Percentiles rank a stretch among this genome's conserved stretches.
Evolutionary conservation across 441 rosid species (phyloP).

Genomic region (Gossypium davidsonii): DNA sequence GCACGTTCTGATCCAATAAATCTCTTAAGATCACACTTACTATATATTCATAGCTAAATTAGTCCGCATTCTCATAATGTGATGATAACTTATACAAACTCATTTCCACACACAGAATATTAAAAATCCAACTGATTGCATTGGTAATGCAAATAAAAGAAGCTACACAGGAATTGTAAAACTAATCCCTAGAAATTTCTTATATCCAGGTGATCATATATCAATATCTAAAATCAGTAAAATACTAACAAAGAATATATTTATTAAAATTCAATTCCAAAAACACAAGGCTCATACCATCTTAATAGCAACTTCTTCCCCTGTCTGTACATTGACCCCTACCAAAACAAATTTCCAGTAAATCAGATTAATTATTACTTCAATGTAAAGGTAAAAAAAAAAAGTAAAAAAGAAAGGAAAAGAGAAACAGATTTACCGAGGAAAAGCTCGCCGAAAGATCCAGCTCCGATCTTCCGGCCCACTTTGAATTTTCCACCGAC

Average conservation of each 20-base stretch:
- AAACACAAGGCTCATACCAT: constrained; percentile 27
- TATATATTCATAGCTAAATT: not conserved
- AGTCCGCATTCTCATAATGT: not conserved
- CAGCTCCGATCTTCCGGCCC: constrained; percentile 58
- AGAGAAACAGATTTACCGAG: constrained; percentile 25
- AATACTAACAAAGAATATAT: not conserved
- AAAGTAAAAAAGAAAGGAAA: not conserved
- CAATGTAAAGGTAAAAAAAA: not conserved
- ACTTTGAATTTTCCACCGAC: constrained; percentile 48
- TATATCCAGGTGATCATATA: not conserved
- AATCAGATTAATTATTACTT: constrained; percentile 10
- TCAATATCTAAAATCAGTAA: not conserved
- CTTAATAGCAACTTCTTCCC: constrained; percentile 56
- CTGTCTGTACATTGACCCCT: constrained; percentile 46
- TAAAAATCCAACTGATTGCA: not conserved
- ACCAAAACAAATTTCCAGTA: not conserved
- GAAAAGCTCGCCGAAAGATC: constrained; percentile 61
- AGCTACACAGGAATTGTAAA: not conserved
- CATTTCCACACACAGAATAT: not conserved
- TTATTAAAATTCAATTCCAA: not conserved
- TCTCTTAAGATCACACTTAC: not conserved
- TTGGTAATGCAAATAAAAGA: not conserved
- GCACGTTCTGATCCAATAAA: not conserved
- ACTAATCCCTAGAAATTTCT: constrained; percentile 3
- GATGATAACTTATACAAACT: not conserved